Evolutionary conservation across 2,329 filamentous ascomycete genomes (phyloP), one percentile per base, ranked within the genome.

Genomic region (Phaeosphaeriaceae sp.): DNA sequence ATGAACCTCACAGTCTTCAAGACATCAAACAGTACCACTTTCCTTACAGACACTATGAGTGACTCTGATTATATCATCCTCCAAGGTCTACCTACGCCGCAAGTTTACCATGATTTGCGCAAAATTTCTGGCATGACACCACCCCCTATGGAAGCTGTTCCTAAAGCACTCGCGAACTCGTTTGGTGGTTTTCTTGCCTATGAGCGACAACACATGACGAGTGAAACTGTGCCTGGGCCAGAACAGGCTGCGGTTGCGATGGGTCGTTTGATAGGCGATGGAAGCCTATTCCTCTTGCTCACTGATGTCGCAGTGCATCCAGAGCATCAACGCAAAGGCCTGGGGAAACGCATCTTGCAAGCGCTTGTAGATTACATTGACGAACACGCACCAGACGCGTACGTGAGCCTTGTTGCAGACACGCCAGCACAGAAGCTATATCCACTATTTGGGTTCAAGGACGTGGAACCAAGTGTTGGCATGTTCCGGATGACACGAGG

Each of bases 211-310:
- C 18, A 54, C 18, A 66, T 70, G 66, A 7, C 60, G 9, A 46
- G 63, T 33, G 58, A 52, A 7, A 56, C 55, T 3, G 61, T 55
- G 15, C 63, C 66, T 2, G 36, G 44, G 3, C 39, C 48, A 1
- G 44, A 46, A 7, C 66, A 69, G 37, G 39, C 30, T 6, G 51
- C 60, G n/a, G 71, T 82, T 5, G 79, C 69, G 0, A 82, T 82
- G 80, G 80, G 79, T 40, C 75, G 80, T 16, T 68, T 82, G 20
- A 68, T 81, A 47, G 77, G 79, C 11, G 80, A 83, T 52, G 79
- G 80, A 6, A 76, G 76, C 5, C 79, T 80, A 69, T 81, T 82
- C 55, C 80, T 82, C 43, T 67, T 76, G 35, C 72, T 83, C 41
- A 75, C 75, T 16, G 80, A 83, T 56, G 78, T 83, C 64, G 77